phyloP scores from a whole-genome alignment of 1,139 yeast species.

The Diutina ranongensis region DNA sequence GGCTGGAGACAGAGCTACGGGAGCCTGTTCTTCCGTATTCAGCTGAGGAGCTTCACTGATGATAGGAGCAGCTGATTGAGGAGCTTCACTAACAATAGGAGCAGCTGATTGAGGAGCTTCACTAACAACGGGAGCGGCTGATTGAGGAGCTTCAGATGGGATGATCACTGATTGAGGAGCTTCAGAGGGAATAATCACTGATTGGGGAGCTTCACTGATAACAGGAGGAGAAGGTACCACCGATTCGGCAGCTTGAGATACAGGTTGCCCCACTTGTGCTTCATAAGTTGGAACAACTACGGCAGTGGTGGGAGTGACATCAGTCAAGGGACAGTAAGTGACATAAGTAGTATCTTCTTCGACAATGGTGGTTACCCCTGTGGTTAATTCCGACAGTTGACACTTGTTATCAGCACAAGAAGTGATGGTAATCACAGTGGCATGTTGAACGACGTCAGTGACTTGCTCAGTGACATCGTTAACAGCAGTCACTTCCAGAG shows the following conservation, averaged over 20 bases:
- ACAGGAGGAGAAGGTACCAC: background rate
- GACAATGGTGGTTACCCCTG: conserved; percentile 10
- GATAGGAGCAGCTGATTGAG: background rate
- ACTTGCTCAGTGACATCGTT: background rate
- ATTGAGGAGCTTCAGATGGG: background rate
- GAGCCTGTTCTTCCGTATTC: no score
- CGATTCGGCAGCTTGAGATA: background rate
- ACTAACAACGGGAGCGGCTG: background rate
- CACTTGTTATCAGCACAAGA: conserved; percentile 4
- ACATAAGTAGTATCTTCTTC: conserved; percentile 5
- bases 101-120: background rate
- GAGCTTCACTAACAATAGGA: background rate
- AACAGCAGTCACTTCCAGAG: background rate
- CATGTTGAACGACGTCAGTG: background rate
- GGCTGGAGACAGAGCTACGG: no score
- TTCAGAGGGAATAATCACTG: no score
- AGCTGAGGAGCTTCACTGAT: background rate
- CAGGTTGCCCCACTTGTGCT: background rate
- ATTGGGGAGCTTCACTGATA: background rate
- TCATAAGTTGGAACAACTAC: conserved; percentile 3
- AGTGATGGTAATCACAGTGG: background rate
- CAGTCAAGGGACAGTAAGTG: background rate
- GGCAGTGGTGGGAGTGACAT: background rate
- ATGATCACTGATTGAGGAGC: background rate
- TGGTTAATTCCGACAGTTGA: background rate